A percentile compares a stretch with the other conserved stretches of the same genome.
These are phyloP conservation scores for Hansenula anomala DNA, from an alignment of 1,139 yeast genomes.

Conservation along the genomic window DNA sequence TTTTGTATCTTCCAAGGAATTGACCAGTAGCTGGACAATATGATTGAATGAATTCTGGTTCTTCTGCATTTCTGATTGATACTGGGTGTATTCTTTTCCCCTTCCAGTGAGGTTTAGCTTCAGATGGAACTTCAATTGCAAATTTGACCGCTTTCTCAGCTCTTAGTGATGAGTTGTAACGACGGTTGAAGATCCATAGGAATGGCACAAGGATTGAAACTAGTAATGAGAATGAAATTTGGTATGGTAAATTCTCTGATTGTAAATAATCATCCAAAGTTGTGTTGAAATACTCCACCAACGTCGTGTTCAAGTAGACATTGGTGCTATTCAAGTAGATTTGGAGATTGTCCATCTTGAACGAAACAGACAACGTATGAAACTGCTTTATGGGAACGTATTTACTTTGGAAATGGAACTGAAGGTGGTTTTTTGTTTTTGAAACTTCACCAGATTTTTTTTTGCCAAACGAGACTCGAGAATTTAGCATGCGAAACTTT, in stretches of 20 bases:
- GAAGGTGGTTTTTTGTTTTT: too few relatives aligned
- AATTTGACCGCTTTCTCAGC: conserved; percentile 40
- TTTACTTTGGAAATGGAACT: too few relatives aligned
- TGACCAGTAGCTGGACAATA: conserved; percentile 97
- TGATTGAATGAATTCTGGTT: conserved; percentile 67
- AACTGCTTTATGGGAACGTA: too few relatives aligned
- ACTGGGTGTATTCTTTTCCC: conserved; percentile 70
- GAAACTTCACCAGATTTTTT: too few relatives aligned
- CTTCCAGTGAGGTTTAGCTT: conserved; percentile 90
- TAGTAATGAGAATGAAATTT: conserved; percentile 23
- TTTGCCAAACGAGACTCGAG: too few relatives aligned
- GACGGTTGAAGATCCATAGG: conserved; percentile 20
- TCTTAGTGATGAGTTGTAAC: conserved; percentile 17
- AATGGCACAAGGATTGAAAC: conserved; percentile 20
- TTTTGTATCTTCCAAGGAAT: conserved; percentile 64
- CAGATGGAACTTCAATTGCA: conserved; percentile 65
- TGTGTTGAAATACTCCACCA: conserved; percentile 15
- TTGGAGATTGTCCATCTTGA: background rate
- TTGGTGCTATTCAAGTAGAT: background rate
- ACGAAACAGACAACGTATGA: too few relatives aligned
- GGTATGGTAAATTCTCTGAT: conserved; percentile 14
- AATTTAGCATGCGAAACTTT: too few relatives aligned
- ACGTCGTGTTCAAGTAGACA: conserved; percentile 8
- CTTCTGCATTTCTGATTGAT: conserved; percentile 37
- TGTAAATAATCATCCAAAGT: conserved; percentile 12